A percentile compares a stretch with the other conserved stretches of the same genome.
phyloP scores from a whole-genome alignment of 768 basidiomycete species.

The Termitomyces sp. region DNA sequence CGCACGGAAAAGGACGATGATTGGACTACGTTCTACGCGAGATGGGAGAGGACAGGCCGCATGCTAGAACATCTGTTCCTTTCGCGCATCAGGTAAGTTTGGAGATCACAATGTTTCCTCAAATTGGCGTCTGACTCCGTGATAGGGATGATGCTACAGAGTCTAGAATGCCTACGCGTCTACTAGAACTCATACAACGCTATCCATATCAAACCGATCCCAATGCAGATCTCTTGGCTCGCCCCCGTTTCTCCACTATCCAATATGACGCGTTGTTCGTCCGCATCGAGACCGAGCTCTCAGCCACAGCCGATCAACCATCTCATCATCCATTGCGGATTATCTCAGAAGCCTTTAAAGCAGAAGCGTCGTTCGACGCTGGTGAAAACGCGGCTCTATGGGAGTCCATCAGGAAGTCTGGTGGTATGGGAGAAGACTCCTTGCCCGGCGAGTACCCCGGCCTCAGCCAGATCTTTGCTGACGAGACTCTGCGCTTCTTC shows the following conservation, averaged over 20 bases:
- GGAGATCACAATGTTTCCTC: not conserved
- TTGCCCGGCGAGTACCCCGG: slow-evolving; percentile 33
- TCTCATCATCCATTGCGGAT: slow-evolving; percentile 53
- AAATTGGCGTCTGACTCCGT: slow-evolving; percentile 1
- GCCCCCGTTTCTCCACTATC: slow-evolving; percentile 66
- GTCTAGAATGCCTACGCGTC: slow-evolving; percentile 60
- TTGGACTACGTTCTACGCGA: slow-evolving; percentile 61
- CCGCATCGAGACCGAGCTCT: slow-evolving; percentile 53
- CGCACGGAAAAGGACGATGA: slow-evolving; percentile 47
- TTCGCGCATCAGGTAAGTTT: slow-evolving; percentile 57
- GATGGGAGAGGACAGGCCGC: slow-evolving; percentile 72
- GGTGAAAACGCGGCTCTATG: slow-evolving; percentile 41
- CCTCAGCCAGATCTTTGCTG: slow-evolving; percentile 54
- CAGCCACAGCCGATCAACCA: slow-evolving; percentile 28
- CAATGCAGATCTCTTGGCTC: slow-evolving; percentile 46
- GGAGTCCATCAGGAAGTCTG: slow-evolving; percentile 46
- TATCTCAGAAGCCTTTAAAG: slow-evolving; percentile 58
- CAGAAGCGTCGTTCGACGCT: slow-evolving; percentile 23
- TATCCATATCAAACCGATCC: slow-evolving; percentile 53
- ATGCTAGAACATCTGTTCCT: slow-evolving; percentile 76
- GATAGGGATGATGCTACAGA: slow-evolving; percentile 53
- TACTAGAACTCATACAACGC: slow-evolving; percentile 61
- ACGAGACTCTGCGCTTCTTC: slow-evolving; percentile 58
- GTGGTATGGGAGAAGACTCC: slow-evolving; percentile 25
- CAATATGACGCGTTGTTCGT: slow-evolving; percentile 61